Conservation (phyloP, 306 rosid genomes). For the Dalbergia cochinchinensis region DNA sequence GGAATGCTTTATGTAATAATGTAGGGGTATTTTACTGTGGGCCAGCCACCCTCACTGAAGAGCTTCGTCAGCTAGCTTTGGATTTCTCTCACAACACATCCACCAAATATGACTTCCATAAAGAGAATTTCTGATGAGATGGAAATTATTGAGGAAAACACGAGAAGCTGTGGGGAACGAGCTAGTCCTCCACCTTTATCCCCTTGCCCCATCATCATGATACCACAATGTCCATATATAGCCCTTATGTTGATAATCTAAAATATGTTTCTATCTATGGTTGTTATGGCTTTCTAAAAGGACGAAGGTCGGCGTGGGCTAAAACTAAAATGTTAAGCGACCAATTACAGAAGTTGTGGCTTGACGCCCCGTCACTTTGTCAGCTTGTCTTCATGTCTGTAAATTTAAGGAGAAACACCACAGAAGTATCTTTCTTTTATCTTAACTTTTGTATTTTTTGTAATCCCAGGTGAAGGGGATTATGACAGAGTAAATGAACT, state of each 20-base stretch:
- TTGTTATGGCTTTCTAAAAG: slow-evolving; percentile 36
- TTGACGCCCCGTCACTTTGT: slow-evolving; percentile 30
- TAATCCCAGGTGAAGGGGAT: neutral
- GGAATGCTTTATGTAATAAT: slow-evolving; percentile 40
- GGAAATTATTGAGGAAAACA: slow-evolving; percentile 16
- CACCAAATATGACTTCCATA: slow-evolving; percentile 66
- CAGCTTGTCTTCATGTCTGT: slow-evolving; percentile 7
- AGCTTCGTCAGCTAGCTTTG: slow-evolving; percentile 59
- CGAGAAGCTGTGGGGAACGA: slow-evolving; percentile 27
- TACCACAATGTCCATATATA: slow-evolving; percentile 12
- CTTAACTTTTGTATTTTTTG: neutral
- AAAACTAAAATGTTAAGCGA: slow-evolving; percentile 9
- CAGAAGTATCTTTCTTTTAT: neutral
- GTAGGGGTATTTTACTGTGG: slow-evolving; percentile 87
- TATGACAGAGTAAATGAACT: slow-evolving; percentile 22
- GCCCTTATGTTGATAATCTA: slow-evolving; percentile 27
- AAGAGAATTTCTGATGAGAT: slow-evolving; percentile 61
- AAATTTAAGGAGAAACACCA: slow-evolving; percentile 32
- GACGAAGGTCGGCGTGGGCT: slow-evolving; percentile 1
- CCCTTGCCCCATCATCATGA: slow-evolving; percentile 32
- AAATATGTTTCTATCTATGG: slow-evolving; percentile 12
- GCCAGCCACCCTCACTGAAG: slow-evolving; percentile 40
- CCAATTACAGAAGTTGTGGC: slow-evolving; percentile 35
- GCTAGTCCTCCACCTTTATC: slow-evolving; percentile 30
- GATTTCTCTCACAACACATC: slow-evolving; percentile 69